A percentile compares a stretch with the other conserved stretches of the same genome.
phyloP scores from a whole-genome alignment of 2,329 filamentous ascomycete species.

The Curvularia verruculosa region DNA sequence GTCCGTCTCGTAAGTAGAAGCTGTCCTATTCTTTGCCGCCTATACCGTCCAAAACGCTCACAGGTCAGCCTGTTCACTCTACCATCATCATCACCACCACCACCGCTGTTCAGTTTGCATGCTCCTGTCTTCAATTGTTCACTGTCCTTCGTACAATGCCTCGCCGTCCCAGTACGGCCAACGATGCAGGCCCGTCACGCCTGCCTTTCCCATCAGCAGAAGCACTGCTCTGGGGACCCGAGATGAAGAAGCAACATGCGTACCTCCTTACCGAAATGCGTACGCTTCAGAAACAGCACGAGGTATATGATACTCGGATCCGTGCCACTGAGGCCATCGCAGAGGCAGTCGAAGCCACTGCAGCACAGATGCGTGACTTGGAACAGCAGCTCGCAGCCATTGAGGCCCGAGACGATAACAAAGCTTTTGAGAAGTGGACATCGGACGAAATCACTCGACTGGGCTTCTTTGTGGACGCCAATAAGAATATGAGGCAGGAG shows the following conservation, averaged over 20 bases:
- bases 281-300: conserved; percentile 38
- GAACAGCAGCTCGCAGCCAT: conserved; percentile 32
- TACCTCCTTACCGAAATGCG: conserved; percentile 46
- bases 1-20: too few species aligned
- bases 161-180: conserved; percentile 18
- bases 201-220: conserved; percentile 30
- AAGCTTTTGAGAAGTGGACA: conserved; percentile 27
- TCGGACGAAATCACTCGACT: conserved; percentile 21
- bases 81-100: background rate
- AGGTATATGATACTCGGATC: conserved; percentile 29
- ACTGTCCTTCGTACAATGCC: conserved; percentile 4
- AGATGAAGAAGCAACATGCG: conserved; percentile 48
- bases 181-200: conserved; percentile 12
- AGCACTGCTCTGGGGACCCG: conserved; percentile 50
- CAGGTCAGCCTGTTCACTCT: background rate
- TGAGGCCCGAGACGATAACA: conserved; percentile 30
- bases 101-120: background rate
- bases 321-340: conserved; percentile 25
- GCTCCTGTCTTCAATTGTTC: background rate
- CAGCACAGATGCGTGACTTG: conserved; percentile 20
- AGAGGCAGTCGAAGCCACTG: conserved; percentile 23
- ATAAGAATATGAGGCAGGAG: conserved; percentile 26
- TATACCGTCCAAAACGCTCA: background rate
- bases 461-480: conserved; percentile 22
- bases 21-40: background rate